Evolutionary conservation across 306 rosid genomes (phyloP).

Genomic region (Castanea crenata): DNA sequence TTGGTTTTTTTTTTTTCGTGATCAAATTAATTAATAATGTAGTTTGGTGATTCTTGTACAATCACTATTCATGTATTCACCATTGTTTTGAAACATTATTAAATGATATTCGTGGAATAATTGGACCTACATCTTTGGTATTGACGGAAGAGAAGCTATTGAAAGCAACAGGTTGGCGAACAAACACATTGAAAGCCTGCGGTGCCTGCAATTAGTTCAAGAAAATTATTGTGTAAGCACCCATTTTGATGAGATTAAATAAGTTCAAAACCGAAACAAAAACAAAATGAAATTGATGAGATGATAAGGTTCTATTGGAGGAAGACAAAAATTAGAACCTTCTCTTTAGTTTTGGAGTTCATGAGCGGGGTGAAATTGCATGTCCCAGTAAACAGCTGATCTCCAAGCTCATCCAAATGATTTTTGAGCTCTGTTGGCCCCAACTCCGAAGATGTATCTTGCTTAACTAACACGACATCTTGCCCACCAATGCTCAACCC

Average conservation of each 20-base stretch:
- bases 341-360: slow-evolving; percentile 47
- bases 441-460: slow-evolving; percentile 59
- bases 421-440: slow-evolving; percentile 63
- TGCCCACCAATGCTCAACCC: slow-evolving; percentile 84
- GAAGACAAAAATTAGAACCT: not conserved
- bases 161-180: slow-evolving; percentile 45
- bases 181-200: slow-evolving; percentile 71
- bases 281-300: not conserved
- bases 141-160: slow-evolving; percentile 46
- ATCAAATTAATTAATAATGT: not conserved
- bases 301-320: too few species aligned
- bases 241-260: not conserved
- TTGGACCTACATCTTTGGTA: slow-evolving; percentile 68
- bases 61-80: too few species aligned
- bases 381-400: slow-evolving; percentile 81
- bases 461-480: slow-evolving; percentile 72
- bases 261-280: not conserved
- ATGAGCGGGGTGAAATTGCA: slow-evolving; percentile 66
- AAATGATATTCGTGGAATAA: not conserved
- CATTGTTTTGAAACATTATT: not conserved
- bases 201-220: slow-evolving; percentile 49
- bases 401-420: slow-evolving; percentile 81
- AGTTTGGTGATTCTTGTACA: not conserved
- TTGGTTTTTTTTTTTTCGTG: too few species aligned
- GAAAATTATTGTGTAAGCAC: not conserved